Base-by-base conservation (phyloP, 202 grass and related monocot genomes). In the Cymbopogon flexuosus region DNA sequence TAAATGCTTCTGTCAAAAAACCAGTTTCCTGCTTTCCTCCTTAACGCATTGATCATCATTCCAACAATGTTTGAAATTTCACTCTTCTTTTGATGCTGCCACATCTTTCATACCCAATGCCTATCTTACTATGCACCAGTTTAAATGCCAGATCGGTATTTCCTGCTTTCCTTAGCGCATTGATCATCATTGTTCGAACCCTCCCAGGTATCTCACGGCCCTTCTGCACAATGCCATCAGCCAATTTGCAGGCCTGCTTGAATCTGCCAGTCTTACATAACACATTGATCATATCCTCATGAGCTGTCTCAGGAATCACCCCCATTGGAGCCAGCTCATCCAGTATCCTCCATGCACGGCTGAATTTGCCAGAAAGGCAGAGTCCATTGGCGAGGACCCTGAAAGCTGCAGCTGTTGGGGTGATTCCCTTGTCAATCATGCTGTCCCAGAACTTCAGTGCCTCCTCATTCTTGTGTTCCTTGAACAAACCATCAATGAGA, bases 281-380 rank as follows among this genome's bases (percentile, higher is more conserved):
- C 8, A 86, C 84, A 67, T 94, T 93, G 43, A 98, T 93, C 95
- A 98, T 98, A 73, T 98, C 92, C 47, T 95, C 95, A 58, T 95
- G 82, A 4, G 88, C 90, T 1, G 81, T 98, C 84, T 95, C 90
- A 59, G 90, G 91, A 42, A 98, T 85, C 70, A 98, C 75, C 4
- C 92, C 92, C 92, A 91, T 84, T 3, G 90, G 92, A 63, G 95
- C 95, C 64, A 98, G 10, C 84, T 93, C 92, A 86, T 98, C 95
- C 59, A 98, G 29, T 66, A 98, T 92, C 46, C 71, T 93, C 77
- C 90, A 98, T 15, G 95, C 95, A 47, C 88, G 78, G n/a, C 83
- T 89, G 62, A 93, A 98, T 79, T 98, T 98, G 11, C 95, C 95
- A 34, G 90, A 95, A 64, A 95, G 88, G 71, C 90, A 98, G 10